phyloP scores from a whole-genome alignment of 371 early-diverging fungal genomes.

The Zychaea mexicana region DNA sequence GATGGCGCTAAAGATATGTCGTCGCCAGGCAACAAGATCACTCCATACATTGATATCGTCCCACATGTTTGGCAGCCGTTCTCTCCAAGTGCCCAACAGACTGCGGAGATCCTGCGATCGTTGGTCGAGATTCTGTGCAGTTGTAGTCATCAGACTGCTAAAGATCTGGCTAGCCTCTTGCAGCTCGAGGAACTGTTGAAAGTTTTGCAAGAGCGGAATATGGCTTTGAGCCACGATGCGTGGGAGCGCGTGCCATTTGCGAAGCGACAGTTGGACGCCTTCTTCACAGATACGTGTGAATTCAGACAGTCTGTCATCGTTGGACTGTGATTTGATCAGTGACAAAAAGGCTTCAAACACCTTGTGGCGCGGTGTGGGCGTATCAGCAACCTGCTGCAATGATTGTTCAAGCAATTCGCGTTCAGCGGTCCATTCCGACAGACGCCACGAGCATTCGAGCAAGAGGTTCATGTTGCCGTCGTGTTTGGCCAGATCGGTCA shows the following conservation, averaged over 20 bases:
- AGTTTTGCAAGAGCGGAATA: conserved; percentile 83
- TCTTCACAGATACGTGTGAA: conserved; percentile 87
- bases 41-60: conserved; percentile 98
- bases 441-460: conserved; percentile 90
- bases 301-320: conserved; percentile 63
- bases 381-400: conserved; percentile 60
- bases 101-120: conserved; percentile 89
- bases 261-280: conserved; percentile 84
- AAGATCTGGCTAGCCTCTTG: conserved; percentile 92
- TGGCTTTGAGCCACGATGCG: conserved; percentile 83
- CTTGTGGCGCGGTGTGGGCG: conserved; percentile 71
- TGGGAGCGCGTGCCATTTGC: conserved; percentile 89
- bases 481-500: conserved; percentile 90
- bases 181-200: conserved; percentile 96
- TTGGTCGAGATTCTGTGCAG: conserved; percentile 78
- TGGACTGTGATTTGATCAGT: conserved; percentile 71
- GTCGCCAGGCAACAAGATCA: conserved; percentile 97
- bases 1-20: conserved; percentile 95
- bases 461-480: conserved; percentile 84
- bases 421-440: conserved; percentile 89
- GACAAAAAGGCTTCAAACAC: conserved; percentile 87
- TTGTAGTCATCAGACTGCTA: conserved; percentile 74
- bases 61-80: conserved; percentile 95
- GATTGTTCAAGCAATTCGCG: conserved; percentile 70
- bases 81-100: conserved; percentile 95